Evolutionary conservation across 2,329 filamentous ascomycete species (phyloP), one percentile per base, ranked within the genome.

Genomic region (Ceratocystis cubensis): DNA sequence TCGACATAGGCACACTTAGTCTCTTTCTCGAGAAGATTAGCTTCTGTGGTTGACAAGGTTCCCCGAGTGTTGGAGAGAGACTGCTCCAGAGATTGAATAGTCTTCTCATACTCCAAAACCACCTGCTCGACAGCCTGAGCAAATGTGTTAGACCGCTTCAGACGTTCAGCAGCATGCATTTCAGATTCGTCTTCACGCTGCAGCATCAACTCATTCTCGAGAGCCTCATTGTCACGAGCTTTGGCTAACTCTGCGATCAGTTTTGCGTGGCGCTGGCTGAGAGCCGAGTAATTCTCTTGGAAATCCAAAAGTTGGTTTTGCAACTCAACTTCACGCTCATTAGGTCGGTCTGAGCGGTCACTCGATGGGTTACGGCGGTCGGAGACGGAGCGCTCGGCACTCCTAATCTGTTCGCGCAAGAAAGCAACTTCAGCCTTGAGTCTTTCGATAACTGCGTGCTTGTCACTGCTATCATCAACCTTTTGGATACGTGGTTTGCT

Each of bases 401-500:
- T 90, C 70, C 89, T 86, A 72, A 99, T 91, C 75, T 99, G 94
- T 71, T 97, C 93, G 17, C 94, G 88, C 69, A 99, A 78, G 75
- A 97, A 97, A 46, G 89, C 85, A 61, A 99, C 89, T 74, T 99
- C 94, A 4, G 93, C 91, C 73, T 96, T 93, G 63, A 99, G 82
- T 50, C 94, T 85, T 65, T 97, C 94, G 69, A 99, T 96, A 46
- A 95, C 81, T 44, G 90, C 91, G 75, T 96, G 89, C 75, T 96
- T 96, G 77, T 99, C 94, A 65, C 88, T 86, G 20, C 65, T 64
- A 69, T 97, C 93, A 71, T 97, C 93, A 17, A 90, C 80, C 73
- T 96, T 89, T 75, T 99, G 94, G 69, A 99, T 97, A 69, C 91
- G 88, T 6, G 94, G 95, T 75, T 96, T 97, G 77, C 90, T 96